Evolutionary conservation across 768 basidiomycete genomes (phyloP).

Genomic region (Wakefieldia striispora): DNA sequence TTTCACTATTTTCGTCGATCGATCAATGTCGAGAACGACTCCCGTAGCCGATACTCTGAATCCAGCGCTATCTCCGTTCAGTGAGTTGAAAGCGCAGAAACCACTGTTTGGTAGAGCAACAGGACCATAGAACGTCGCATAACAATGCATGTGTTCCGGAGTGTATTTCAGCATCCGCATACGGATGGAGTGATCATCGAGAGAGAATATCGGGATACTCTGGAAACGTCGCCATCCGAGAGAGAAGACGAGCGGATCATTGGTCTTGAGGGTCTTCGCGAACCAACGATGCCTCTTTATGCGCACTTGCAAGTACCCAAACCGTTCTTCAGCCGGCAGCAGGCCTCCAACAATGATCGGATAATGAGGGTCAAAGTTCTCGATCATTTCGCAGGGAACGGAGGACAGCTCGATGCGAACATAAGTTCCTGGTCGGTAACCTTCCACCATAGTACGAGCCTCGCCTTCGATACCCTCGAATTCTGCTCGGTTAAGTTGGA

Average conservation of each 20-base stretch:
- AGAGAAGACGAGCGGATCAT: slow-evolving; percentile 94
- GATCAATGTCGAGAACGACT: slow-evolving; percentile 90
- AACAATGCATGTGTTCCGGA: slow-evolving; percentile 99
- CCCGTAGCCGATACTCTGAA: slow-evolving; percentile 94
- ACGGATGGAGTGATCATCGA: slow-evolving; percentile 96
- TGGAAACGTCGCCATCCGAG: slow-evolving; percentile 99
- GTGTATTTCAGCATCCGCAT: slow-evolving; percentile 99
- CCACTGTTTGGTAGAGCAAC: slow-evolving; percentile 90
- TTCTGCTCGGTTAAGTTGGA: slow-evolving; percentile 79
- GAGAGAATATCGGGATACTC: slow-evolving; percentile 88
- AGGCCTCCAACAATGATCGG: slow-evolving; percentile 93
- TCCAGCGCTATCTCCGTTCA: slow-evolving; percentile 60
- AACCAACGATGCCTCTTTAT: slow-evolving; percentile 98
- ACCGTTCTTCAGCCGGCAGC: slow-evolving; percentile 83
- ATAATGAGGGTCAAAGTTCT: slow-evolving; percentile 88
- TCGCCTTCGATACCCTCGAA: slow-evolving; percentile 78
- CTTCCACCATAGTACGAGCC: slow-evolving; percentile 81
- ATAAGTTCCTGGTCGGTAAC: slow-evolving; percentile 86
- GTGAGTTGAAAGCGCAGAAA: slow-evolving; percentile 94
- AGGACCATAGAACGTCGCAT: slow-evolving; percentile 96
- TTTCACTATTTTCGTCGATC: slow-evolving; percentile 93
- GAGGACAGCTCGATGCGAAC: slow-evolving; percentile 84
- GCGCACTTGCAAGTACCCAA: slow-evolving; percentile 92
- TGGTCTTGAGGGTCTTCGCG: slow-evolving; percentile 87
- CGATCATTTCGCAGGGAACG: slow-evolving; percentile 89